Evolutionary conservation across 306 rosid species (phyloP).

Genomic region (Aeschynomene evenia): DNA sequence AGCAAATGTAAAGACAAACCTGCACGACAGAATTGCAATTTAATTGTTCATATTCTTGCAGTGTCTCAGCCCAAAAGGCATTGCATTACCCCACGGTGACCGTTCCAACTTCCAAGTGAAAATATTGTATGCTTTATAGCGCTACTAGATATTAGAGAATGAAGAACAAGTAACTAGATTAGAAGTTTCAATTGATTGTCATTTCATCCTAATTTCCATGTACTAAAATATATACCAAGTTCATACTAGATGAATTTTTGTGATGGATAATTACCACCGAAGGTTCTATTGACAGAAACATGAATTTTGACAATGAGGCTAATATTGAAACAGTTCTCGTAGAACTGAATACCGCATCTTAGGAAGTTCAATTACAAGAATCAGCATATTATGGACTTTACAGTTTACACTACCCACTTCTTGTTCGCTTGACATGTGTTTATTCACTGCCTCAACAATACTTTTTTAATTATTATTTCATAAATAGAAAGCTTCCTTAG

Average conservation of each 20-base stretch:
- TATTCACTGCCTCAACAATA: conserved; percentile 3
- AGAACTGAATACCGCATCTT: not conserved
- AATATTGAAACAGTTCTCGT: not conserved
- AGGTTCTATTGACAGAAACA: conserved; percentile 4
- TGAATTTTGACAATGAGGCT: not conserved
- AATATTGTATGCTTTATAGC: not conserved
- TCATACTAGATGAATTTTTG: not conserved
- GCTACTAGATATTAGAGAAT: not conserved
- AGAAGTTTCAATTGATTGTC: not conserved
- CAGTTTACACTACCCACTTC: not conserved
- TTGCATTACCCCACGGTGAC: not conserved
- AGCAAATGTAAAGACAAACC: conserved; percentile 90
- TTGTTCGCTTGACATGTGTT: not conserved
- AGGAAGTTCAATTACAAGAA: conserved; percentile 13
- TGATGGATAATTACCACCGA: conserved; percentile 2
- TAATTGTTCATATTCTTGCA: conserved; percentile 17
- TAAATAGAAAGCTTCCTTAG: not conserved
- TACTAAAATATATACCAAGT: not conserved
- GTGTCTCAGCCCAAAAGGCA: conserved; percentile 14
- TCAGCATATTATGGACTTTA: not conserved
- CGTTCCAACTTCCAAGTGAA: conserved; percentile 19
- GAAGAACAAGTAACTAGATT: not conserved
- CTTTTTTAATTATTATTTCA: not conserved
- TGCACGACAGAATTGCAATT: conserved; percentile 39
- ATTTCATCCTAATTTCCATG: not conserved